Base-by-base conservation (phyloP, 2,329 filamentous ascomycete genomes). In the Botrytis fragariae region DNA sequence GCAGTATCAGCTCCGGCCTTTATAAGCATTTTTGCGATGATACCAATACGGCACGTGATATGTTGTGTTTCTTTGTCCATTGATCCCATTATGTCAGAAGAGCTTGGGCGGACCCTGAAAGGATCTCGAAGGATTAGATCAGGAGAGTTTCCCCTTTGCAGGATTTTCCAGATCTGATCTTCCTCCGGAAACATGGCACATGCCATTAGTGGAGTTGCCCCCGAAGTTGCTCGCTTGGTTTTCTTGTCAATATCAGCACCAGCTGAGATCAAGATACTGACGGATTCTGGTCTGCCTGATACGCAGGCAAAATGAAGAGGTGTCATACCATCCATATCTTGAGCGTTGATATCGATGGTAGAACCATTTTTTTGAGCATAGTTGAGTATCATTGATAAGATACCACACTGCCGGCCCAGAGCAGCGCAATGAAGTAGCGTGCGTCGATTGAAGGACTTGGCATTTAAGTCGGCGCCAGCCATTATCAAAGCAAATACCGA, bases 381-480 rank as follows among this genome's bases (percentile, higher is more conserved):
- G 20, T 51, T n/a, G 5, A 74, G 60, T 14, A 77, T 62, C 39
- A 77, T 71, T 1, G 84, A 83, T 29, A 86, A 70, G 48, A 71
- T 59, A 44, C 76, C 74, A 59, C 65, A 74, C 45, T 74, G 57
- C 16, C 72, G 42, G 12, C 62, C 69, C 22, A 73, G 64, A 37
- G 75, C 69, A 37, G 76, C 74, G 44, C 73, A 67, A 48, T 77
- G 76, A 48, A 77, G 57, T 16, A 72, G 71, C 5, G 73, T 75
- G 16, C 48, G 71, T 6, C 60, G 64, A 32, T 75, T 69, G 22
- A 64, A 22, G 20, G 76, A 68, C 59, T 59, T 39, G 10, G 25
- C 57, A 48, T 32, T n/a, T 12, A 69, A 32, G 8, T 75, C 65
- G 10, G 65, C 74, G 29, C 75, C 75, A n/a, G 62, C 70, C n/a